These are phyloP conservation scores for Stemphylium beticola DNA, from an alignment of 2,329 filamentous ascomycete species.

Conservation along the genomic window DNA sequence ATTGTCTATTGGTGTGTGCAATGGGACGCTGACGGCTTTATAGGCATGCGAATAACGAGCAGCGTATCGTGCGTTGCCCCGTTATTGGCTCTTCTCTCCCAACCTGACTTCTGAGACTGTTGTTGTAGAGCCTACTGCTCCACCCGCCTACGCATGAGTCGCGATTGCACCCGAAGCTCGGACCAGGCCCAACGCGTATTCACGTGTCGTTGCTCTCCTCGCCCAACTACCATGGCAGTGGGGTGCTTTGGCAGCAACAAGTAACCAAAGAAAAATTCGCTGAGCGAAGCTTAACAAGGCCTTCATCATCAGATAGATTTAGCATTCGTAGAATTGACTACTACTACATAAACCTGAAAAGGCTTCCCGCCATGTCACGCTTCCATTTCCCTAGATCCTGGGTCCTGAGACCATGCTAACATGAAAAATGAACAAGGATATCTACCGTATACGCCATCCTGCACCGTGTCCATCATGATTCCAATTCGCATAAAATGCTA, in stretches of 20 bases:
- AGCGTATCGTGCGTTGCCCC: not conserved
- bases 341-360: conserved; percentile 11
- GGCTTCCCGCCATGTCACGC: not conserved
- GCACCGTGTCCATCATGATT: conserved; percentile 11
- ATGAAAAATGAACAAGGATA: conserved; percentile 20
- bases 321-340: conserved; percentile 2
- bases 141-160: conserved; percentile 3
- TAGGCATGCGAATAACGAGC: not conserved
- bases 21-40: not conserved
- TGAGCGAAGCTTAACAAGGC: not conserved
- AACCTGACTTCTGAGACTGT: not conserved
- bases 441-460: conserved; percentile 21
- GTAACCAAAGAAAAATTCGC: not conserved
- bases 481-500: conserved; percentile 7
- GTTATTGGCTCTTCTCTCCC: not conserved
- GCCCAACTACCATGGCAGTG: not conserved
- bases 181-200: conserved; percentile 18
- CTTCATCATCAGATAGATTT: not conserved
- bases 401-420: conserved; percentile 3
- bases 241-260: not conserved
- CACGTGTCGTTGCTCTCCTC: conserved; percentile 17
- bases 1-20: conserved; percentile 10
- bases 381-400: not conserved
- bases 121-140: not conserved
- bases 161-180: conserved; percentile 17